phyloP scores from a whole-genome alignment of 352 stramenopile genomes.

The Phytophthora podocarpi region DNA sequence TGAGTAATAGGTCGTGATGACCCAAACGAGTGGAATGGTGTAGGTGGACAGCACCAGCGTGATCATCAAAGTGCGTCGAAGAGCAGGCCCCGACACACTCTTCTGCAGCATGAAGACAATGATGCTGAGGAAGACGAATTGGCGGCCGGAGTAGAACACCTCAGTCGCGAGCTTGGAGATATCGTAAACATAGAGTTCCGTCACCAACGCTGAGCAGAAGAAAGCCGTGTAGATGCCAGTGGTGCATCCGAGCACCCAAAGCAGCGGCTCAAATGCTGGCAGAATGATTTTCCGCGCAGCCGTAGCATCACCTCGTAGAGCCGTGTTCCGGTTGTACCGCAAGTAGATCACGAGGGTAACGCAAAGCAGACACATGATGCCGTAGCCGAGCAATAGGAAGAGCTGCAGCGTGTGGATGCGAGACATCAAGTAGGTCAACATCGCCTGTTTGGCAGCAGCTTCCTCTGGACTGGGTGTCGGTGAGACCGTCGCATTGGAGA shows the following conservation, averaged over 20 bases:
- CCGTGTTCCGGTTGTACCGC: slow-evolving; percentile 48
- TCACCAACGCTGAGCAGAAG: slow-evolving; percentile 47
- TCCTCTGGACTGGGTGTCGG: slow-evolving; percentile 40
- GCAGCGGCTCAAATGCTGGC: slow-evolving; percentile 59
- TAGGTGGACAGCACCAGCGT: slow-evolving; percentile 52
- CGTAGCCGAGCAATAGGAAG: slow-evolving; percentile 57
- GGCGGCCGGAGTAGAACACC: slow-evolving; percentile 61
- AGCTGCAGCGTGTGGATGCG: slow-evolving; percentile 60
- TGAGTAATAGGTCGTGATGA: slow-evolving; percentile 41
- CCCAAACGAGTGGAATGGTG: slow-evolving; percentile 51
- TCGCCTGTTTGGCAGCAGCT: slow-evolving; percentile 33
- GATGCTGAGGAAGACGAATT: slow-evolving; percentile 67
- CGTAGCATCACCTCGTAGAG: slow-evolving; percentile 45
- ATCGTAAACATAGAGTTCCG: slow-evolving; percentile 50
- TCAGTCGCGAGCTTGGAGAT: slow-evolving; percentile 61
- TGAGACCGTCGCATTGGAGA: slow-evolving; percentile 3
- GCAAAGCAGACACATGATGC: slow-evolving; percentile 64
- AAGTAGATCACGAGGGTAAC: slow-evolving; percentile 52
- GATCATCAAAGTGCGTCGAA: slow-evolving; percentile 48
- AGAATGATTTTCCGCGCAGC: slow-evolving; percentile 69
- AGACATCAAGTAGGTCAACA: slow-evolving; percentile 39
- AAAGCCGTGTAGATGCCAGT: slow-evolving; percentile 57
- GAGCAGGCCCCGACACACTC: slow-evolving; percentile 52
- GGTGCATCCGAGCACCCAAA: slow-evolving; percentile 46
- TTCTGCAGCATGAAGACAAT: slow-evolving; percentile 74